phyloP scores from a whole-genome alignment of 192 early-diverging fungal species.

The Backusella circina region DNA sequence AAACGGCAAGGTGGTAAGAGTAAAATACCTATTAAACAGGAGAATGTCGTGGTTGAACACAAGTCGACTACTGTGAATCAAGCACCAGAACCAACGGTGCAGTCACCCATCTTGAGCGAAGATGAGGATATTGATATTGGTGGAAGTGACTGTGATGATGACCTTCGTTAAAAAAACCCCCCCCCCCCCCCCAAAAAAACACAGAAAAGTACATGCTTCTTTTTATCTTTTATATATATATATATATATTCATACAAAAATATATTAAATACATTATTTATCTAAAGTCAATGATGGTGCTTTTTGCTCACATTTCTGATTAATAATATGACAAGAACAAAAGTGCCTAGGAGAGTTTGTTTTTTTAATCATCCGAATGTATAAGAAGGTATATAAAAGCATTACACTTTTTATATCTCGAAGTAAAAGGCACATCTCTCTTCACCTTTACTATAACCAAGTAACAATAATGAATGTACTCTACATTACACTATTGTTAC shows the following conservation, averaged over 20 bases:
- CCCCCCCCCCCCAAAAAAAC: too few relatives aligned
- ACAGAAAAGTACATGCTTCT: neutral
- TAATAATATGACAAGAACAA: neutral
- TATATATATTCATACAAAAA: neutral
- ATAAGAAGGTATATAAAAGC: neutral
- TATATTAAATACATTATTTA: neutral
- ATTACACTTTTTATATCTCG: neutral
- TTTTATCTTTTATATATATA: neutral
- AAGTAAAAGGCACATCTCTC: neutral
- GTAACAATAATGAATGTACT: neutral
- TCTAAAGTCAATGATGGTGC: neutral
- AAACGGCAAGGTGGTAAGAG: conserved; percentile 2
- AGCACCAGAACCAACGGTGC: neutral
- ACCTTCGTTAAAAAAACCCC: conserved; percentile 41
- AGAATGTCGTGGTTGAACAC: conserved; percentile 14
- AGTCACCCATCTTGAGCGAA: conserved; percentile 17
- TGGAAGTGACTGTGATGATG: conserved; percentile 51
- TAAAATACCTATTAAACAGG: neutral
- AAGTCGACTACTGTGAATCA: neutral
- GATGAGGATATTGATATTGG: conserved; percentile 55
- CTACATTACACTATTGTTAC: neutral
- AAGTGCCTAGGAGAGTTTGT: neutral
- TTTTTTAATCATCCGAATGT: neutral
- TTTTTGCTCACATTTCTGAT: neutral
- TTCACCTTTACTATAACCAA: neutral